phyloP scores from a whole-genome alignment of 257 asterid species.

The Coffea canephora region DNA sequence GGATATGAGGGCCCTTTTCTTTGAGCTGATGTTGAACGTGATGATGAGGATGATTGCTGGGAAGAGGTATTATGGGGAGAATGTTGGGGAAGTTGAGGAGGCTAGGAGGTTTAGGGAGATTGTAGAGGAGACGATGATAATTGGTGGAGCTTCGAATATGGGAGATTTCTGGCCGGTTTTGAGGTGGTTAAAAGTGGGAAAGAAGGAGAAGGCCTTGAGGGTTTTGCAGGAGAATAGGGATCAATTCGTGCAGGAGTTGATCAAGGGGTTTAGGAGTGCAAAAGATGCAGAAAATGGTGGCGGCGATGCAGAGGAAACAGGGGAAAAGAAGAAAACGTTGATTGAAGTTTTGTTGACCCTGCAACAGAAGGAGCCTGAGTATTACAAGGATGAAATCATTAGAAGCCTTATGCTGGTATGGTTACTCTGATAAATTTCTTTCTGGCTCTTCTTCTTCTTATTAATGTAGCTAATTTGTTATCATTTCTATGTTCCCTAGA shows the following conservation, averaged over 20 bases:
- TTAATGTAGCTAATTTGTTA: background rate
- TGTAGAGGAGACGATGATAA: slow-evolving; percentile 15
- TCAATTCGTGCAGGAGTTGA: slow-evolving; percentile 39
- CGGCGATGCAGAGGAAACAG: too few relatives aligned
- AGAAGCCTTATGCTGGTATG: slow-evolving; percentile 21
- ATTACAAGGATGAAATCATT: slow-evolving; percentile 33
- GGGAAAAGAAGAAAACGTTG: slow-evolving; percentile 25
- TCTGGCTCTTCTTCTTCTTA: background rate
- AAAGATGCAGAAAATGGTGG: too few relatives aligned
- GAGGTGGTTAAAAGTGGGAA: slow-evolving; percentile 25
- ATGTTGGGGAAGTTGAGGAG: slow-evolving; percentile 26
- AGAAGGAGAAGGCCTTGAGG: slow-evolving; percentile 25
- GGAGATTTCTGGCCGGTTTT: slow-evolving; percentile 38
- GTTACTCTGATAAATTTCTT: too few relatives aligned
- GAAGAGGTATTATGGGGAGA: slow-evolving; percentile 32
- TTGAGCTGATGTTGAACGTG: slow-evolving; percentile 33
- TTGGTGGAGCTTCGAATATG: slow-evolving; percentile 24
- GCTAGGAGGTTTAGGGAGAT: slow-evolving; percentile 33
- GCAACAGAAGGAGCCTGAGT: slow-evolving; percentile 39
- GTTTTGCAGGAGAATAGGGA: slow-evolving; percentile 36
- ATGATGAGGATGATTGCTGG: slow-evolving; percentile 51
- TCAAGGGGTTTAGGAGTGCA: slow-evolving; percentile 11
- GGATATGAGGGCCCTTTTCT: slow-evolving; percentile 35
- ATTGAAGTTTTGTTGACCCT: slow-evolving; percentile 41
- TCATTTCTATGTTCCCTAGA: too few relatives aligned